These are phyloP conservation scores for Podospora pseudoanserina DNA, from an alignment of 495 filamentous ascomycete genomes.

Conservation along the genomic window DNA sequence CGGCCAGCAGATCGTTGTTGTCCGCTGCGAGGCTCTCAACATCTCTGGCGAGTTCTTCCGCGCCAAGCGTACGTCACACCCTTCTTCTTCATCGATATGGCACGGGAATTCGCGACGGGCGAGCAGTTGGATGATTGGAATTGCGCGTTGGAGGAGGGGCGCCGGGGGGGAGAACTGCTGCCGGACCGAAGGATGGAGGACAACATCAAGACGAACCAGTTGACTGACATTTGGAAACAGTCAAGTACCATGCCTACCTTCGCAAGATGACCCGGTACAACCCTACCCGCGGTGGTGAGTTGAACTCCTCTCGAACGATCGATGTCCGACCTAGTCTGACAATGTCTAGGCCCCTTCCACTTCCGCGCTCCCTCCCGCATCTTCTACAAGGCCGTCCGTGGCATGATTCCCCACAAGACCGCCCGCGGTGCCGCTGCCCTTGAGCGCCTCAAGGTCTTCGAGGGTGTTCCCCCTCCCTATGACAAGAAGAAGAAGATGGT, in stretches of 20 bases:
- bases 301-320: slow-evolving; percentile 16
- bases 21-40: slow-evolving; percentile 98
- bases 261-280: slow-evolving; percentile 99
- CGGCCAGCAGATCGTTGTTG: slow-evolving; percentile 98
- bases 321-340: slow-evolving; percentile 38
- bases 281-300: slow-evolving; percentile 90
- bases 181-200: slow-evolving; percentile 2
- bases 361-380: slow-evolving; percentile 98
- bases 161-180: neutral
- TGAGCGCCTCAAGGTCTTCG: slow-evolving; percentile 98
- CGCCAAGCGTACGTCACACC: slow-evolving; percentile 84
- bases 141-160: neutral
- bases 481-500: slow-evolving; percentile 99
- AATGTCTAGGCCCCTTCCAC: slow-evolving; percentile 82
- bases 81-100: slow-evolving; percentile 11
- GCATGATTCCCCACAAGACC: slow-evolving; percentile 99
- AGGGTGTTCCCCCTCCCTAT: slow-evolving; percentile 98
- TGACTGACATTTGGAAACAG: slow-evolving; percentile 53
- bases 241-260: slow-evolving; percentile 99
- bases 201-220: slow-evolving; percentile 13
- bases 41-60: slow-evolving; percentile 99
- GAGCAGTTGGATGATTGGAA: neutral
- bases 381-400: slow-evolving; percentile 99
- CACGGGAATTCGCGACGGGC: neutral
- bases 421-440: slow-evolving; percentile 92